Percentiles rank a stretch among this genome's conserved stretches.
Evolutionary conservation across 148 eudicot genomes (phyloP).

Genomic region (Rhododendron williamsianum): DNA sequence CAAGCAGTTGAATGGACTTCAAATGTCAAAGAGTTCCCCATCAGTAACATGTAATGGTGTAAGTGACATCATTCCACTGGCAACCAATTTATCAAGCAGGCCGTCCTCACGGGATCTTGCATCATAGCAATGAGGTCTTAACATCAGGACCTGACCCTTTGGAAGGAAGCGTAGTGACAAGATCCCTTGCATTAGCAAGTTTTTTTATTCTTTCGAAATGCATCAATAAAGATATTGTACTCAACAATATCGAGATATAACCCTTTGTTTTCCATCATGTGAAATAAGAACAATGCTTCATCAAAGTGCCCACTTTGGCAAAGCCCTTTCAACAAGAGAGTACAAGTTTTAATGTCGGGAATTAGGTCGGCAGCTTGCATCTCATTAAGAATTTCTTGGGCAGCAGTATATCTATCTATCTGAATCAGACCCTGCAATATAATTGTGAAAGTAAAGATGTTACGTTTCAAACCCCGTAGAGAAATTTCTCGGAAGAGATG

Average conservation of each 20-base stretch:
- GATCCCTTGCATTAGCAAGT: not conserved
- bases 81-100: conserved; percentile 6
- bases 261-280: not conserved
- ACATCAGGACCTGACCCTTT: not conserved
- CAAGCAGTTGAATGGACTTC: not conserved
- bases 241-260: not conserved
- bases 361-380: not conserved
- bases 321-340: not conserved
- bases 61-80: not conserved
- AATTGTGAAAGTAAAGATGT: not conserved
- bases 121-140: not conserved
- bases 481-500: conserved; percentile 1
- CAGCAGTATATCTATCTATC: not conserved
- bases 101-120: not conserved
- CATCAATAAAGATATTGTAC: not conserved
- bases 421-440: not conserved
- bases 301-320: not conserved
- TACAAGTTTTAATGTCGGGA: not conserved
- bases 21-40: not conserved
- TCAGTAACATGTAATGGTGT: not conserved
- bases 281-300: not conserved
- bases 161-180: not conserved
- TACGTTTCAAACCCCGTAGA: conserved; percentile 6
- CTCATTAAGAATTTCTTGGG: not conserved
- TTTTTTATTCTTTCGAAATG: not conserved